Conservation (phyloP, 768 basidiomycete genomes). For the Phaffia australis region DNA sequence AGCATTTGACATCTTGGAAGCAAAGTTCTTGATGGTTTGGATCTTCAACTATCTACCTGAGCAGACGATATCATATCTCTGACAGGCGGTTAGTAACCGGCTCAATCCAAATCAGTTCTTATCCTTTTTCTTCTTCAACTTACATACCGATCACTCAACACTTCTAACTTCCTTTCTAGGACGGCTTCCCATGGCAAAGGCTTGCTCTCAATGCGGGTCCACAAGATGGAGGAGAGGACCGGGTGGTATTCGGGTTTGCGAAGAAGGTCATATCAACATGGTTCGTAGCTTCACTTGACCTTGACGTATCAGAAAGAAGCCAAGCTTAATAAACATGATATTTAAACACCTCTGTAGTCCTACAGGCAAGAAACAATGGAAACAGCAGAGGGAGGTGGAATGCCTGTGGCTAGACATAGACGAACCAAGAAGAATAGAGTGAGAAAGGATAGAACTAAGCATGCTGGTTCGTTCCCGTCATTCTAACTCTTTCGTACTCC, state of each 20-base stretch:
- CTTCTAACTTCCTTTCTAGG: background rate
- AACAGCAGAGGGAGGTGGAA: slow-evolving; percentile 52
- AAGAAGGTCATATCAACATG: slow-evolving; percentile 65
- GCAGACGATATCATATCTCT: background rate
- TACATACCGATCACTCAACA: background rate
- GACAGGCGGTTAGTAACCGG: background rate
- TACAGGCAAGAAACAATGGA: slow-evolving; percentile 72
- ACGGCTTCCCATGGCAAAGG: background rate
- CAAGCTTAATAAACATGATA: background rate
- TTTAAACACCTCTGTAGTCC: slow-evolving; percentile 43
- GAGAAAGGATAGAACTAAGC: slow-evolving; percentile 5
- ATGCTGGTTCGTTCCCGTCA: background rate
- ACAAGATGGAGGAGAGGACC: slow-evolving; percentile 79
- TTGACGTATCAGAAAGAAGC: background rate
- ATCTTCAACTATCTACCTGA: background rate
- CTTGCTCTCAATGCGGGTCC: slow-evolving; percentile 51
- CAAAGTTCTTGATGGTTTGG: background rate
- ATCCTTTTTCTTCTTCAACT: background rate
- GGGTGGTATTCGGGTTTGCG: slow-evolving; percentile 69
- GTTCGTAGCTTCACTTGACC: slow-evolving; percentile 6
- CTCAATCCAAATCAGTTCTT: background rate
- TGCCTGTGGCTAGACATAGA: slow-evolving; percentile 54
- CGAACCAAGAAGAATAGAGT: slow-evolving; percentile 26
- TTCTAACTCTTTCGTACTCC: slow-evolving; percentile 23
- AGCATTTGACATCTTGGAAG: too few relatives aligned